Percentiles rank a stretch among this genome's conserved stretches.
Conservation (phyloP, 1,284 basidiomycete genomes). For the Jaminaea rosea region DNA sequence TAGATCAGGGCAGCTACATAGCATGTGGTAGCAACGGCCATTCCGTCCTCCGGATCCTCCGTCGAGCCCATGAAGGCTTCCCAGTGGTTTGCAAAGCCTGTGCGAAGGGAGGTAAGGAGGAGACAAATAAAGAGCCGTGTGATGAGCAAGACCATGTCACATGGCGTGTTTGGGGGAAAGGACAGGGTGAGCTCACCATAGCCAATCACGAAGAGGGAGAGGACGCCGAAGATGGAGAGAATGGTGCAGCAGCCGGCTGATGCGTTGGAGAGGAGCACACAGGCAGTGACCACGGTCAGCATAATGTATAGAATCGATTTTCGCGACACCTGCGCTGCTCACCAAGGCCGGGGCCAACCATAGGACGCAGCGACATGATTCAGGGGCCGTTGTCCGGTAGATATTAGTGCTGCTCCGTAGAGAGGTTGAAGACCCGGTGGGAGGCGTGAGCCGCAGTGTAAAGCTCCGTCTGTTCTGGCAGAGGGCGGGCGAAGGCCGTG, state of each 20-base stretch:
- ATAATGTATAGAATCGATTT: no score
- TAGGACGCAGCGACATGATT: constrained; percentile 22
- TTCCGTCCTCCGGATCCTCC: constrained; percentile 50
- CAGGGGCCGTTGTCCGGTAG: no score
- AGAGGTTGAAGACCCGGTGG: no score
- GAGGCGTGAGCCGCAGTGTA: no score
- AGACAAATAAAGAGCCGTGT: background rate
- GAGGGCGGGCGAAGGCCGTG: no score
- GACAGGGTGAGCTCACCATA: constrained; percentile 13
- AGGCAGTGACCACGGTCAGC: background rate
- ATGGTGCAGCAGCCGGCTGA: constrained; percentile 54
- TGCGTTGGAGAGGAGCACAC: background rate
- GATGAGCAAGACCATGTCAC: background rate
- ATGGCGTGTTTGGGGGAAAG: background rate
- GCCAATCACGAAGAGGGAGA: constrained; percentile 50
- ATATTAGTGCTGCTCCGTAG: no score
- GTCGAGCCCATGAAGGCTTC: constrained; percentile 52
- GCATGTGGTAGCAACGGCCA: constrained; percentile 49
- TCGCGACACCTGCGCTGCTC: background rate
- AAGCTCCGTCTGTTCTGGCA: no score
- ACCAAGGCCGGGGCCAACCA: constrained; percentile 33
- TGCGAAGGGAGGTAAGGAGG: background rate
- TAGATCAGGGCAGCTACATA: constrained; percentile 53
- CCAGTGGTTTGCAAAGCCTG: constrained; percentile 37
- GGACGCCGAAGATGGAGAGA: constrained; percentile 52